Evolutionary conservation across 352 stramenopile genomes (phyloP).

Genomic region (Globisporangium echinulatum): DNA sequence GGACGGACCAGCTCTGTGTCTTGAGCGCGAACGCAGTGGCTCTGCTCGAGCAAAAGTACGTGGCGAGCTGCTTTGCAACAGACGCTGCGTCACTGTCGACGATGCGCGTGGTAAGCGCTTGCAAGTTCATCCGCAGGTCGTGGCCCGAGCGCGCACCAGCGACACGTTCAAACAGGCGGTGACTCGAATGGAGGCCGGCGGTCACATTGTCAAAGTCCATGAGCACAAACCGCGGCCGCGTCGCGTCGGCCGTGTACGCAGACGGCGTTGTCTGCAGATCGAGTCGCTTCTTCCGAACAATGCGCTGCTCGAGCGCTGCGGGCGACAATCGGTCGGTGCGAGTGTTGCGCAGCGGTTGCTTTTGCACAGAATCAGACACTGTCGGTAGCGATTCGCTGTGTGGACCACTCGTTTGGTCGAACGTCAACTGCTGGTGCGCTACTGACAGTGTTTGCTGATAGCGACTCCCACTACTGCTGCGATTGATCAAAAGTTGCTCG

Average conservation of each 20-base stretch:
- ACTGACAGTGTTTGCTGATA: no score
- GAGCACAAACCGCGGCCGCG: slow-evolving; percentile 24
- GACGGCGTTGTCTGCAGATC: no score
- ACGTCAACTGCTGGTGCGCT: no score
- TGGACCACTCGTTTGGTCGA: no score
- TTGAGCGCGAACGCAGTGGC: slow-evolving; percentile 15
- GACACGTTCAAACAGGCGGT: slow-evolving; percentile 22
- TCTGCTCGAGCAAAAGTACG: slow-evolving; percentile 27
- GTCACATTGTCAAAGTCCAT: slow-evolving; percentile 43
- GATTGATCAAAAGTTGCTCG: no score
- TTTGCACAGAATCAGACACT: no score
- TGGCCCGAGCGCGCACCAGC: slow-evolving; percentile 16
- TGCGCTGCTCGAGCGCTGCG: no score
- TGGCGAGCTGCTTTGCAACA: slow-evolving; percentile 15
- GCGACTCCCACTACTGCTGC: no score
- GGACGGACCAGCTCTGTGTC: slow-evolving; percentile 19
- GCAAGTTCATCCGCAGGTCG: slow-evolving; percentile 29
- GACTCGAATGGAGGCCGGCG: slow-evolving; percentile 16
- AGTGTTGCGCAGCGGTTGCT: no score
- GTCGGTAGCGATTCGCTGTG: no score
- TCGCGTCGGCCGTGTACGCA: neutral
- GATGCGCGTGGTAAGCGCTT: slow-evolving; percentile 23
- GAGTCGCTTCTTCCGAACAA: no score
- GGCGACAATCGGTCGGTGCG: no score
- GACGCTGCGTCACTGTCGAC: slow-evolving; percentile 7